Conservation (phyloP, 306 rosid species). For the Prunus mume region DNA sequence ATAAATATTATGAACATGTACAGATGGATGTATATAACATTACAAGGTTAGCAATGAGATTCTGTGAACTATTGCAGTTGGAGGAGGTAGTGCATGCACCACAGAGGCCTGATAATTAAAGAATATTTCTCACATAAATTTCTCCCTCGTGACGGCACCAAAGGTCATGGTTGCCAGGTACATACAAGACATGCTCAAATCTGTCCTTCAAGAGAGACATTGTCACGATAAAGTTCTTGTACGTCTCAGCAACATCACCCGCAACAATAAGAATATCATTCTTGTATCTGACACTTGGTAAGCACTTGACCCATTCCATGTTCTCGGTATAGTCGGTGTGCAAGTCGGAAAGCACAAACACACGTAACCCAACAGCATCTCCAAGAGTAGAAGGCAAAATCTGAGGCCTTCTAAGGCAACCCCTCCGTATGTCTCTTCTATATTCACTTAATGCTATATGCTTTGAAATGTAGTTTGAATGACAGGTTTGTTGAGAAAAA, state of each 20-base stretch:
- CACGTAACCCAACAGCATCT: constrained; percentile 46
- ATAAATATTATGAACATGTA: neutral
- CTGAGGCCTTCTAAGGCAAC: constrained; percentile 41
- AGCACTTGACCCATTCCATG: constrained; percentile 65
- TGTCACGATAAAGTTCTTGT: constrained; percentile 51
- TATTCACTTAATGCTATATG: constrained; percentile 29
- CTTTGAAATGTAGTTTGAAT: constrained; percentile 32
- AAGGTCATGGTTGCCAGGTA: constrained; percentile 87
- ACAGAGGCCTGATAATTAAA: neutral
- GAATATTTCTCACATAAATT: constrained; percentile 50
- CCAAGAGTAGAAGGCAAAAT: constrained; percentile 43
- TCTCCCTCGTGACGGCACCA: constrained; percentile 72
- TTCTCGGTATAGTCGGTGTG: constrained; percentile 85
- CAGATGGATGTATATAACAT: neutral
- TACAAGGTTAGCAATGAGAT: neutral
- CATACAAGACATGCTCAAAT: constrained; percentile 65
- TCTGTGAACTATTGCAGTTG: neutral
- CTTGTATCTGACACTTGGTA: constrained; percentile 40
- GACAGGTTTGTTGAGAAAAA: constrained; percentile 29
- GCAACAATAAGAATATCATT: constrained; percentile 75
- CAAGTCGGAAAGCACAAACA: constrained; percentile 76
- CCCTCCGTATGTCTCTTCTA: constrained; percentile 34
- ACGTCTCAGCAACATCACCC: constrained; percentile 83
- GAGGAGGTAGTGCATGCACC: neutral
- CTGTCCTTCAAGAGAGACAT: constrained; percentile 75